Conservation (phyloP, 192 early-diverging fungal genomes). For the Coemansia sp. region DNA sequence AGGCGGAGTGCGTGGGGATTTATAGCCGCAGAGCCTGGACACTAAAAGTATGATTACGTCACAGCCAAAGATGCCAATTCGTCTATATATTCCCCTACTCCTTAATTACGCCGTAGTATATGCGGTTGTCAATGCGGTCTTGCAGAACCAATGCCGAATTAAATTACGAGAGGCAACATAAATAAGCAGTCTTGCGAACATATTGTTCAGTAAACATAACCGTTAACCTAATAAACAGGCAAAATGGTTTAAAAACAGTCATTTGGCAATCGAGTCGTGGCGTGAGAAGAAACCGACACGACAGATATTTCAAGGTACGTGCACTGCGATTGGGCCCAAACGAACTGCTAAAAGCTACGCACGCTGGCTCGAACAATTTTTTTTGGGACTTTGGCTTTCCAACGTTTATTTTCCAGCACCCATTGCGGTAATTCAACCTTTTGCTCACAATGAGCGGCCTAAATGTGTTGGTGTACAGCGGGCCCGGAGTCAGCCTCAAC, state of each 20-base stretch:
- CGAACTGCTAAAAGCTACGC: too few species aligned
- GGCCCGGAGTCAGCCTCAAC: conserved; percentile 43
- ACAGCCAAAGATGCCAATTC: not conserved
- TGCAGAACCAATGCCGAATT: not conserved
- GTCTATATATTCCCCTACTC: not conserved
- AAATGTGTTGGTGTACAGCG: conserved; percentile 55
- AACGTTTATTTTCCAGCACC: not conserved
- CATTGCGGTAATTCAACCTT: not conserved
- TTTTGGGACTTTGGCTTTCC: too few species aligned
- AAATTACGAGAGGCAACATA: not conserved
- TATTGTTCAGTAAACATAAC: too few species aligned
- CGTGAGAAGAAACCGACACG: conserved; percentile 4
- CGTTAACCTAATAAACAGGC: too few species aligned
- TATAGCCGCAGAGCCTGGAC: not conserved
- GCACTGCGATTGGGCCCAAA: too few species aligned
- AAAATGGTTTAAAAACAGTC: too few species aligned
- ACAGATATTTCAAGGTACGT: not conserved
- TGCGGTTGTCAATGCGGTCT: not conserved
- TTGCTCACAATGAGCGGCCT: conserved; percentile 25
- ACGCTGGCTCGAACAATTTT: too few species aligned
- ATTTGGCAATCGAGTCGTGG: too few species aligned
- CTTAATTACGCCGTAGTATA: not conserved
- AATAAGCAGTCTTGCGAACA: too few species aligned
- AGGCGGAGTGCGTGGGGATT: not conserved
- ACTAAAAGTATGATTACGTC: not conserved